A percentile compares a stretch with the other conserved stretches of the same genome.
These are phyloP conservation scores for Sporothrix phasma DNA, from an alignment of 2,329 filamentous ascomycete species.

Conservation along the genomic window DNA sequence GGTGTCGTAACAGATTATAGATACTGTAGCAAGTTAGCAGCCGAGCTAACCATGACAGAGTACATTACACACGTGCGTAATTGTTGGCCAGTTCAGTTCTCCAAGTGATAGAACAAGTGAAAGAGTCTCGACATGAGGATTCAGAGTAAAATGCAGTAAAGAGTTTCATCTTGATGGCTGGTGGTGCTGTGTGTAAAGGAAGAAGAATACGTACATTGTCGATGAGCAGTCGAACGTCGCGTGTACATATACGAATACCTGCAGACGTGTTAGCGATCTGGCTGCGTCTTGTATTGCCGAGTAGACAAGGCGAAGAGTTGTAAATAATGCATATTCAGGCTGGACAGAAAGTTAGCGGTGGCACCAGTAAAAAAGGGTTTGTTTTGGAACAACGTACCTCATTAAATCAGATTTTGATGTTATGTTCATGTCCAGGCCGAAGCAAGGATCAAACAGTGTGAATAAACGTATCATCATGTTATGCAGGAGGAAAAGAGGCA, in stretches of 20 bases:
- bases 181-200: no score
- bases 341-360: conserved; percentile 18
- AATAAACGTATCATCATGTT: conserved; percentile 47
- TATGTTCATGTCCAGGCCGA: conserved; percentile 42
- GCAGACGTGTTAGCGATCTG: conserved; percentile 10
- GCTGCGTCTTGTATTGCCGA: not conserved
- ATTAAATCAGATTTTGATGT: conserved; percentile 45
- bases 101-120: conserved; percentile 41
- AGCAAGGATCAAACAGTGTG: conserved; percentile 49
- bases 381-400: no score
- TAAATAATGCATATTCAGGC: conserved; percentile 20
- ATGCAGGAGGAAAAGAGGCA: conserved; percentile 15
- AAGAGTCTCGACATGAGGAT: conserved; percentile 44
- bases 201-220: not conserved
- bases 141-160: conserved; percentile 40
- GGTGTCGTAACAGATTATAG: not conserved
- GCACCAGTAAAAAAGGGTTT: no score
- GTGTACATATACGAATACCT: conserved; percentile 5
- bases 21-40: not conserved
- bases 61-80: conserved; percentile 12
- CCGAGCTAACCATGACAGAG: conserved; percentile 7
- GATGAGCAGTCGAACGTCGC: no score
- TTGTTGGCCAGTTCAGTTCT: conserved; percentile 42
- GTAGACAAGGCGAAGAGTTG: not conserved
- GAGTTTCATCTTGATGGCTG: conserved; percentile 34